Base-by-base conservation (phyloP, 2,329 filamentous ascomycete species). In the Pyricularia grisea region DNA sequence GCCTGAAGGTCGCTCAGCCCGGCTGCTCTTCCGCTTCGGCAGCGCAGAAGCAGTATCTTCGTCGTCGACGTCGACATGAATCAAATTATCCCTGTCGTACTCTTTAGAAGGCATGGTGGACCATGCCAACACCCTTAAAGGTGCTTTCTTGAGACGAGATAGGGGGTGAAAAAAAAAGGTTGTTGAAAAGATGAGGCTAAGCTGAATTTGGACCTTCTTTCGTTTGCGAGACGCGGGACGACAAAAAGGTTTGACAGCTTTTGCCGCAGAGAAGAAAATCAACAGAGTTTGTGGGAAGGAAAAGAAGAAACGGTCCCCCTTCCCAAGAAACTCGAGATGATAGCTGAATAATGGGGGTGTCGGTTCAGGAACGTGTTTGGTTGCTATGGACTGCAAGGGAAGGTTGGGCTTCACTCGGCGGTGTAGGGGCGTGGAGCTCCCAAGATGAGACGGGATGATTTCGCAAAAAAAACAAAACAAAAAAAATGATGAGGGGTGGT, bases 21-120 rank as follows among this genome's bases (percentile, higher is more conserved):
- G 66, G 67, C 70, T 71, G 71, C 72, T 74, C 72, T 71, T 71
- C 72, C 71, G 73, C 68, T 72, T 73, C 66, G 69, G 70, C 73
- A 81, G 82, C 68, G 82, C 81, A 74, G 78, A 80, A 64, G 77
- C 73, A 67, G 75, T 77, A 71, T 76, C 76, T 68, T 76, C 74
- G 67, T 75, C 73, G 71, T 14, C 25, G 10, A 75, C 73, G 70
- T 80, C 79, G 76, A 74, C 78, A 73, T 82, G 73, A 67, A 66
- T 72, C 71, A 68, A 74, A 11, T 50, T 50, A 50, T 73, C 72
- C 72, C 73, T 72, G 20, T 66, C 64, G 25, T 66, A 25, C 25
- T 66, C 64, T 25, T 73, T 74, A 68, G 74, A 72, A 65, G 74
- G 72, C 74, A 76, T 76, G 71, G 64, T 73, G 69, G 50, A 73